Evolutionary conservation across 169 alveolate genomes (phyloP).

Genomic region (Plasmodium sp.): DNA sequence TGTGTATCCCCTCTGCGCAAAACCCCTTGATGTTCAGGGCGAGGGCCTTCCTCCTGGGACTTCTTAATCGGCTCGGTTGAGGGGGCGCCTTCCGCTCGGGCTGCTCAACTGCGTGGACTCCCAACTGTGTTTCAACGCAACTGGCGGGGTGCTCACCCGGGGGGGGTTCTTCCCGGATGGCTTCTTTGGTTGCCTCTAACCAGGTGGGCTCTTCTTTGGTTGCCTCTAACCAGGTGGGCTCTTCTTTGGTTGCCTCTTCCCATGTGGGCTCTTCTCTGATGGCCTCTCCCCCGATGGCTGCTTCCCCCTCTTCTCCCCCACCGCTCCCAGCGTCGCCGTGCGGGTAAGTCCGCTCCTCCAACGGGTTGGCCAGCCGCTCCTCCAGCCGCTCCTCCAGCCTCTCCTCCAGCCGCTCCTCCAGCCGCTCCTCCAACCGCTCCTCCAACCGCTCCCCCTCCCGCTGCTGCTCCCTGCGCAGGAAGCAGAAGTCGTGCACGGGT

Average conservation of each 20-base stretch:
- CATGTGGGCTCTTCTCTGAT: not conserved
- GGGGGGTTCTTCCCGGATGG: not conserved
- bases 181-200: too few relatives aligned
- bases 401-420: too few relatives aligned
- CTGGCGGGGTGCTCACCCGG: not conserved
- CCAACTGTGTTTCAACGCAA: not conserved
- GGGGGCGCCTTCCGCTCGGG: not conserved
- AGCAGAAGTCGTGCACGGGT: constrained; percentile 25
- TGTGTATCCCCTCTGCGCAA: not conserved
- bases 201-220: too few relatives aligned
- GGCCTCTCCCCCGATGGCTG: not conserved
- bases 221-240: not conserved
- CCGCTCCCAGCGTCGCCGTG: not conserved
- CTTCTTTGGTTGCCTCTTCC: not conserved
- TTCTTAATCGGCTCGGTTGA: not conserved
- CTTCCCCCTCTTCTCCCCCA: not conserved
- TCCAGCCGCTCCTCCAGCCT: too few relatives aligned
- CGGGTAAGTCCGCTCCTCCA: not conserved
- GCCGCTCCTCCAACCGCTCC: too few relatives aligned
- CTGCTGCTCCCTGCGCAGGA: not conserved
- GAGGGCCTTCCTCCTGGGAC: not conserved
- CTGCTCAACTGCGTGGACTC: not conserved
- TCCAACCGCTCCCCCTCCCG: not conserved
- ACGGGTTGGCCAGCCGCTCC: not conserved
- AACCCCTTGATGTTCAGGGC: constrained; percentile 59